Evolutionary conservation across 768 basidiomycete species (phyloP), one percentile per base, ranked within the genome.

Genomic region (Guyanaporus albipodus): DNA sequence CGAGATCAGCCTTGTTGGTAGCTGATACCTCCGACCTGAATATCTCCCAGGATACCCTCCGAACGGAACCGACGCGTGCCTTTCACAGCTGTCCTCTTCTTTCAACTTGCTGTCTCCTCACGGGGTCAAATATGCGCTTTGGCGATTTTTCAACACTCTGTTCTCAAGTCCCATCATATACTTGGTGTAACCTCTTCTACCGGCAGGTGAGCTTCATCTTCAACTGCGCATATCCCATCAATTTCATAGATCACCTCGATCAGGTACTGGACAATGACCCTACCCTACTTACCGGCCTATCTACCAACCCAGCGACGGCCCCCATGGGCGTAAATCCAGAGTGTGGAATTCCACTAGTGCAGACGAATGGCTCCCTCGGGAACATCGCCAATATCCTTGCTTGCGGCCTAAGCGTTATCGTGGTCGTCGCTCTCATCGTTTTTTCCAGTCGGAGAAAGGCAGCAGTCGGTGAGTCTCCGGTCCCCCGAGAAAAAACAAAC

Each of bases 161-260:
- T 65, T 69, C 72, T 33, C 67, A 78, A 34, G 77, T 78, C 8
- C 89, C 90, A 2, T 87, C 85, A 37, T 87, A 95, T 61, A 80
- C 93, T 0, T 88, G 90, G 81, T 97, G 94, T 70, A 96, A 96
- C 63, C 83, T 96, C 56, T 94, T 95, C 71, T 92, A 92, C 70
- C 79, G 79, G 49, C 91, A 95, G 74, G 83, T 91, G 18, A 55
- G 71, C 59, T 42, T 57, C 22, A 48, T 48, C 27, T 46, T 44
- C 49, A 48, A 21, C 56, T 29, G 27, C 35, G n/a, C 12, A 15
- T n/a, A 23, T 22, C 14, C 37, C 41, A 44, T 37, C 42, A 38
- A 37, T 31, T 34, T 44, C 39, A 49, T 51, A 48, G 44, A 56
- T 71, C 37, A 60, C 62, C 52, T 53, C 62, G 55, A 63, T 49